Base-by-base conservation (phyloP, 2,329 filamentous ascomycete species). In the Lithohypha guttulata region DNA sequence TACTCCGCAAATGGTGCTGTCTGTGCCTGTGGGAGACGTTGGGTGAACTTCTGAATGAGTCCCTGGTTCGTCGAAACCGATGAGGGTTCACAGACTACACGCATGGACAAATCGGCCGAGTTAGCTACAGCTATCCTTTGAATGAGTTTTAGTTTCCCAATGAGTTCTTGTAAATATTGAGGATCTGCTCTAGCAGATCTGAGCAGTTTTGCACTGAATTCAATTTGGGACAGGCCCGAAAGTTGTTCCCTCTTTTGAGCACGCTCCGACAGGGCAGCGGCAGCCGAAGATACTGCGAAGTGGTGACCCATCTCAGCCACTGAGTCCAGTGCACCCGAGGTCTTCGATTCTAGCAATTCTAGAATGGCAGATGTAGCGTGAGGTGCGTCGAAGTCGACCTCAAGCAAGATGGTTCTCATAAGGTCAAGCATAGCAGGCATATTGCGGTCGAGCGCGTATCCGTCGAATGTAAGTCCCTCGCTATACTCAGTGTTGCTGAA, bases 351-450 rank as follows among this genome's bases (percentile, higher is more conserved):
- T 9, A 98, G 68, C 17, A 98, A 70, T 59, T 96, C 84, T 37
- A 82, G 74, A 37, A 96, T 84, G 55, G 89, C 83, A 35, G 77
- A 73, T 17, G 86, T 77, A 1, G 87, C 85, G 51, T 85, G 79
- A 1, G 82, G 72, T 45, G 81, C 81, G 49, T 87, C 82, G 54
- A 98, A 98, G 58, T 96, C 75, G 1, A 91, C 95, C 51, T 94
- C 87, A 19, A 81, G 65, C 10, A 96, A 73, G 8, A 98, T 66
- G 38, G 78, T 83, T 28, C 78, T 77, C 19, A 98, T 64, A 9
- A 98, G 72, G 31, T 89, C 78, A 52, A 93, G 84, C 86, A 98
- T 93, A 40, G 81, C 80, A 0, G 85, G 81, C 1, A 98, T 76
- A 51, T 98, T 93, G 47, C 80, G 74, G 55, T 98, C 89, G 25